Base-by-base conservation (phyloP, 2,329 filamentous ascomycete species). In the Aureobasidium uvarum region DNA sequence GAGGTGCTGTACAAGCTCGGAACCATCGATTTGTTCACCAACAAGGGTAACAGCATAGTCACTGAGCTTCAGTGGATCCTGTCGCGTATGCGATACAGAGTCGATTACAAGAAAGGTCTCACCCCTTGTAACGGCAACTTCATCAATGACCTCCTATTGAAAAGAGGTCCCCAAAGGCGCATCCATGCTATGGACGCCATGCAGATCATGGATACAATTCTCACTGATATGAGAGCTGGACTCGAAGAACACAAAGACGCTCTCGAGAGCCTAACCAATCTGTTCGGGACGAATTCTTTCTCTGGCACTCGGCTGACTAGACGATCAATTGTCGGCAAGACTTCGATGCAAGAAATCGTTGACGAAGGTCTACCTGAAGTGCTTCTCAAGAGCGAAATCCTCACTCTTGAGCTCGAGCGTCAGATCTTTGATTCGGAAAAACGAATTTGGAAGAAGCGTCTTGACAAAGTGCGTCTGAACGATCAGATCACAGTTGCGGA, bases 371-470 rank as follows among this genome's bases (percentile, higher is more conserved):
- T 52, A 6, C 41, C 16, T 13, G 5, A 11, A 6, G 1, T 11
- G 2, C 20, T 46, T 3, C 41, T 58, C 0, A 3, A 51, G 16
- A 31, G 16, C 14, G 68, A 66, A 11, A 62, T 76, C 10, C 65
- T 76, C 10, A 72, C 70, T 0, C 74, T 88, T 6, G 84, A 87
- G 68, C 75, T 88, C 25, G 79, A 82, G 25, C 82, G 86, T 20
- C 84, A 87, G 67, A 76, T 77, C 10, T 84, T 86, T 67, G 83
- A 87, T 71, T 75, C 79, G 58, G 76, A 76, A 4, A 77, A 79
- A 39, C 81, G 85, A 2, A 81, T 82, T 33, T 88, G 85, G 81
- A 80, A 82, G 58, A 81, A 87, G 68, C 71, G 85, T 6, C 78
- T 82, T 60, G 81, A 86, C 70, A 80, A 80, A 48, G 82, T 88